Base-by-base conservation (phyloP, 139 green algal species). In the Chlorella sp. region DNA sequence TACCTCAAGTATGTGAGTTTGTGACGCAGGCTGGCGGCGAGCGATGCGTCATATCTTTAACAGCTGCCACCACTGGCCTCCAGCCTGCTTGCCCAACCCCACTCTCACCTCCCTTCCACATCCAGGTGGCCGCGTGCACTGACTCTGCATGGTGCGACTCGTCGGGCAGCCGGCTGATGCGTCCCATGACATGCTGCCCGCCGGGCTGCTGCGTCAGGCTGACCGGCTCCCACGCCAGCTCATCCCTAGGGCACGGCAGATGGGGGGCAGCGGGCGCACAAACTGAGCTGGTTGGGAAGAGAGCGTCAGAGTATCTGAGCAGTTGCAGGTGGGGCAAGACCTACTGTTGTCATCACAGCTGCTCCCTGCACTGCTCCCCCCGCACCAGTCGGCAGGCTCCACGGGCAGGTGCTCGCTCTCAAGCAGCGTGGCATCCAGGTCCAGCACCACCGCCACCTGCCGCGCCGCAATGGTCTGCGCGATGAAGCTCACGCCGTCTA, bases 341-440 rank as follows among this genome's bases (percentile, higher is more conserved):
- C 44, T 51, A 51, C 44, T 9, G 6, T 51, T 51, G 44, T 51
- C 44, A 9, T 9, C 44, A 51, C n/a, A n/a, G n/a, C n/a, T 3
- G 11, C 38, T 13, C 36, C 4, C 70, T 34, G 55, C 21, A 32
- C 55, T 26, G 0, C 30, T 26, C 13, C n/a, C 55, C 25, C 16
- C 80, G 30, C 67, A 85, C 80, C 80, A 85, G 21, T 72, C 51
- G 25, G 30, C 16, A 0, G 80, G 80, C 68, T 70, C 18, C 51
- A 56, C 25, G 4, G 67, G 34, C 67, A 85, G 80, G 41, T 78
- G 68, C 68, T 85, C 80, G n/a, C 39, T 69, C 55, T 85, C 80
- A 32, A 85, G 68, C 47, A 85, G 32, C 12, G 80, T 85, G 32
- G 38, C 32, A 23, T 85, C 80, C 13, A 85, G 32, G 51, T 85